A percentile compares a stretch with the other conserved stretches of the same genome.
Conservation (phyloP, 192 early-diverging fungal species). For the Backusella macrospora region DNA sequence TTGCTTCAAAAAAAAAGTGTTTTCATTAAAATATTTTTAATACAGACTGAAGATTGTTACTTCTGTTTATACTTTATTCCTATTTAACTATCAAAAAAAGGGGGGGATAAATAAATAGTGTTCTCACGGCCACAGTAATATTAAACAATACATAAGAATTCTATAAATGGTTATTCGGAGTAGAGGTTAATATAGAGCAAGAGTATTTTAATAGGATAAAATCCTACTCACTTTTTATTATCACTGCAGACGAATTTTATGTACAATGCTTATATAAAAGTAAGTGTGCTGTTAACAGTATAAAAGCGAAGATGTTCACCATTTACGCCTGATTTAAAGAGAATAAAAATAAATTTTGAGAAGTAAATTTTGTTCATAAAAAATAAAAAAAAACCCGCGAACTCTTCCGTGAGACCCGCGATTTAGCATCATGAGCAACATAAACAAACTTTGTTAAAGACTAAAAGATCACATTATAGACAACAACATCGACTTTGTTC, state of each 20-base stretch:
- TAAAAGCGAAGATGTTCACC: too few relatives aligned
- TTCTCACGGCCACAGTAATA: slow-evolving; percentile 13
- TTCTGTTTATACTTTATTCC: too few relatives aligned
- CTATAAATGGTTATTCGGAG: slow-evolving; percentile 6
- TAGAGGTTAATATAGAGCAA: neutral
- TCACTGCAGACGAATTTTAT: neutral
- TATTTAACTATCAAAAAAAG: too few relatives aligned
- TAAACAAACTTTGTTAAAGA: slow-evolving; percentile 9
- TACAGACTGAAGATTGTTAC: too few relatives aligned
- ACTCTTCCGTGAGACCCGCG: neutral
- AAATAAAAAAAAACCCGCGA: neutral
- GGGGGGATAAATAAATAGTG: neutral
- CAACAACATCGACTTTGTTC: neutral
- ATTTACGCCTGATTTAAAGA: neutral
- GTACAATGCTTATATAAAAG: neutral
- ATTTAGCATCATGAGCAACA: neutral
- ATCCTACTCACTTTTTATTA: too few relatives aligned
- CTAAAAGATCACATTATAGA: neutral
- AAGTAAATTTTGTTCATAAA: neutral
- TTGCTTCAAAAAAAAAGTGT: too few relatives aligned
- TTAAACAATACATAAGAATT: slow-evolving; percentile 1
- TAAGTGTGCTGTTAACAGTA: neutral
- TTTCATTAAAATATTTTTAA: too few relatives aligned
- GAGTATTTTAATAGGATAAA: neutral
- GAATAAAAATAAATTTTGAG: neutral